phyloP scores from a whole-genome alignment of 2,329 filamentous ascomycete genomes.

The Cladosporium austrohemisphaericum region DNA sequence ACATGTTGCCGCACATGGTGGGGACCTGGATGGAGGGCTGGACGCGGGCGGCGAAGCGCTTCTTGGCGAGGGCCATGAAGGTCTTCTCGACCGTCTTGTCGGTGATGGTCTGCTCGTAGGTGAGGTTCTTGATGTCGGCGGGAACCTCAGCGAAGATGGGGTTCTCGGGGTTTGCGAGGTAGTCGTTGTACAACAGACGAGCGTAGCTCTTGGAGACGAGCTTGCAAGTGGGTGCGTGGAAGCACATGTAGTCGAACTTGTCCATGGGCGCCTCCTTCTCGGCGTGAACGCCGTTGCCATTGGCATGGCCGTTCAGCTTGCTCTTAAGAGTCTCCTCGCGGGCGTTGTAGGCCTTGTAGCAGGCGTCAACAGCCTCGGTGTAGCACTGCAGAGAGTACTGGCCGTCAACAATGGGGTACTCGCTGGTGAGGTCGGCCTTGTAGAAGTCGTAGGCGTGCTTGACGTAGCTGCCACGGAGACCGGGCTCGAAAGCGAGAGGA shows the following conservation, averaged over 20 bases:
- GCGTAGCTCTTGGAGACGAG: constrained; percentile 54
- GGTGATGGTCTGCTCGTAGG: constrained; percentile 46
- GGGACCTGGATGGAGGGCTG: constrained; percentile 49
- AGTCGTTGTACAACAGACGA: constrained; percentile 52
- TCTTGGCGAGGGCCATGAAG: constrained; percentile 51
- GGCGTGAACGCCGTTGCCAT: constrained; percentile 37
- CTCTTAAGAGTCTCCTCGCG: constrained; percentile 46
- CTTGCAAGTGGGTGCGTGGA: constrained; percentile 54
- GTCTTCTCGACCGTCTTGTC: constrained; percentile 54
- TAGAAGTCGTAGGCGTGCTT: constrained; percentile 54
- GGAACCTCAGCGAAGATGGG: constrained; percentile 49
- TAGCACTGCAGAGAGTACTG: constrained; percentile 53
- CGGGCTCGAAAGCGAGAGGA: constrained; percentile 48
- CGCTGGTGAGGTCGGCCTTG: constrained; percentile 53
- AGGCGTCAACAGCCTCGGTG: constrained; percentile 50
- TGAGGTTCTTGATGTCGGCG: constrained; percentile 44
- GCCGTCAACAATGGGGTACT: constrained; percentile 52
- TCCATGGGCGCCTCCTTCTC: constrained; percentile 46
- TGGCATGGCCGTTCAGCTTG: constrained; percentile 38
- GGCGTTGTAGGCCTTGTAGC: constrained; percentile 53
- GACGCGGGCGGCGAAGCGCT: constrained; percentile 48
- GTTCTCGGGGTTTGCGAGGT: constrained; percentile 44
- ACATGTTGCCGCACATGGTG: constrained; percentile 55
- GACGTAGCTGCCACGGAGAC: constrained; percentile 49
- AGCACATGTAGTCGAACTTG: constrained; percentile 54